phyloP scores from a whole-genome alignment of 352 stramenopile species.

The Poterioochromonas sp. region DNA sequence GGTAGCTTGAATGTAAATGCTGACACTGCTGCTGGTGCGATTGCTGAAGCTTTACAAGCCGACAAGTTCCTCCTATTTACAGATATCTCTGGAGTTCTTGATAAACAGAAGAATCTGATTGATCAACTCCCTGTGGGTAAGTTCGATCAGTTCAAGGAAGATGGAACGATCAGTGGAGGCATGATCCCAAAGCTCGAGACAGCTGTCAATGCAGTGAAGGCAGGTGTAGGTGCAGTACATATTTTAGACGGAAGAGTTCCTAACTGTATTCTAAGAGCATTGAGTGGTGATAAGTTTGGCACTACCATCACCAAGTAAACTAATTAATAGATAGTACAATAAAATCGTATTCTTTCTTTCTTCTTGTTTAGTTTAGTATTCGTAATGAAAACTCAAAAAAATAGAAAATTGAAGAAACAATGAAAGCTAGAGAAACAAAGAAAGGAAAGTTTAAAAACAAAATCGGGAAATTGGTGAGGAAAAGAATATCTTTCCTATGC shows the following conservation, averaged over 20 bases:
- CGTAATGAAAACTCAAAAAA: background rate
- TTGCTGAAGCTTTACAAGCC: slow-evolving; percentile 55
- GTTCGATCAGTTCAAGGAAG: slow-evolving; percentile 57
- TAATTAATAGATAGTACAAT: background rate
- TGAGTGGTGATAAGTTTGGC: background rate
- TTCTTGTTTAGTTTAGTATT: background rate
- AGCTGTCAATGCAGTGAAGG: slow-evolving; percentile 57
- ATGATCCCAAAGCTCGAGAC: slow-evolving; percentile 62
- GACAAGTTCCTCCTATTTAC: slow-evolving; percentile 64
- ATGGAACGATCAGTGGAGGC: slow-evolving; percentile 67
- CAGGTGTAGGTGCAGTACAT: slow-evolving; percentile 53
- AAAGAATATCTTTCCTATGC: background rate
- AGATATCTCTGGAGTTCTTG: slow-evolving; percentile 67
- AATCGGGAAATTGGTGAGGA: background rate
- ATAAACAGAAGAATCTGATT: slow-evolving; percentile 65
- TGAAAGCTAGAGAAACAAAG: background rate
- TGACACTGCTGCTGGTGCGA: slow-evolving; percentile 61
- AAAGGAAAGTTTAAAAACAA: background rate
- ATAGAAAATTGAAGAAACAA: background rate
- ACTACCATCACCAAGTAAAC: background rate
- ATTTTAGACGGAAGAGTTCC: slow-evolving; percentile 53
- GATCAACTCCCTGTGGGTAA: slow-evolving; percentile 40
- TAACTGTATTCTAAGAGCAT: slow-evolving; percentile 33
- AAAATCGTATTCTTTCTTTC: background rate
- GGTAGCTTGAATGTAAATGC: slow-evolving; percentile 70